Evolutionary conservation across 192 early-diverging fungal species (phyloP), one percentile per base, ranked within the genome.

Genomic region (Linnemannia zychae): DNA sequence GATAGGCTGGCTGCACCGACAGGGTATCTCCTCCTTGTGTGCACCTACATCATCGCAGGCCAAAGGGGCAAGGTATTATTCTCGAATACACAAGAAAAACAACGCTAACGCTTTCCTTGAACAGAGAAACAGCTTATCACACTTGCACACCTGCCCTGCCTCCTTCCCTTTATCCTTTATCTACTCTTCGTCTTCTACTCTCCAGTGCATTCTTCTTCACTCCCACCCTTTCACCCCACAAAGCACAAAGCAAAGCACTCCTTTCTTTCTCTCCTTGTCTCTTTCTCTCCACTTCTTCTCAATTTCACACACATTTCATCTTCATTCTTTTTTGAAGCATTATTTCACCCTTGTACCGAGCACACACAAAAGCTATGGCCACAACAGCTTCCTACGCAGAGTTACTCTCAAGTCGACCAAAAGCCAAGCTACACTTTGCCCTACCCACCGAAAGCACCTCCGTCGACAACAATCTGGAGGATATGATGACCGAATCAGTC

Each of bases 401-500:
- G 28, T 13, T 31, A n/a, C 24, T 63, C 2, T 13, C 57, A 28
- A 31, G 2, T 63, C 57, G 57, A 63, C 28, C 57, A 63, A 63
- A 12, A 63, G 40, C 40, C 40, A 44, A 44, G 40, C 57, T 63
- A 11, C 57, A 63, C 7, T 33, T 63, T 12, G 57, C 4, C 22
- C 52, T 57, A 2, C 3, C 20, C 72, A 13, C 16, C 36, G 0
- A 24, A 50, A n/a, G n/a, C n/a, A n/a, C 40, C 73, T 63, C 28
- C 31, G 17, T n/a, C 53, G n/a, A 50, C 47, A 49, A 50, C 47
- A 46, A 37, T 7, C 40, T 75, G 44, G 74, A 75, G 50, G 49
- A 71, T 38, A 76, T 72, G 53, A 76, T 82, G 70, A 50, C 75
- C 20, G 49, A 76, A 9, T 82, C 81, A 24, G 36, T 46, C 28